phyloP scores from a whole-genome alignment of 2,329 filamentous ascomycete species.

The Clathrospora elynae region DNA sequence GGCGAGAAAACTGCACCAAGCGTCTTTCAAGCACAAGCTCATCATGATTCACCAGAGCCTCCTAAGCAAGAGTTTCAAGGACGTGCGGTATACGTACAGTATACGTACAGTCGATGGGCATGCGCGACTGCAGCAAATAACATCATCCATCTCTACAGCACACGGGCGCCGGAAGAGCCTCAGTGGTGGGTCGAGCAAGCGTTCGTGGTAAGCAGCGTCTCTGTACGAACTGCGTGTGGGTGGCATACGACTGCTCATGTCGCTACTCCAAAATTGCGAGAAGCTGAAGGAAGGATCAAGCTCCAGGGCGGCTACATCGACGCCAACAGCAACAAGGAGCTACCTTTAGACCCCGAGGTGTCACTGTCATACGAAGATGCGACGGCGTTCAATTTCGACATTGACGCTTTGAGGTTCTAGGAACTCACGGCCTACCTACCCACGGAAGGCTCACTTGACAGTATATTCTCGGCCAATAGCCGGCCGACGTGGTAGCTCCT shows the following conservation, averaged over 20 bases:
- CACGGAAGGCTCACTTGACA: conserved; percentile 28
- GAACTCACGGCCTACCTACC: conserved; percentile 35
- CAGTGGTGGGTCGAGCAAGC: conserved; percentile 51
- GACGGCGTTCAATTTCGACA: conserved; percentile 27
- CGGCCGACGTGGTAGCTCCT: conserved; percentile 1
- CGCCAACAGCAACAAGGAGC: background rate
- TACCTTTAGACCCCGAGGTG: conserved; percentile 6
- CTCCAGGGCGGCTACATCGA: conserved; percentile 5
- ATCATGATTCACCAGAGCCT: conserved; percentile 55
- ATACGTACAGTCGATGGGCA: conserved; percentile 51
- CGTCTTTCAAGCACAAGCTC: conserved; percentile 52
- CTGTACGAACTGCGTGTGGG: no score
- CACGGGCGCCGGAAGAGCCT: conserved; percentile 47
- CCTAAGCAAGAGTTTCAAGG: conserved; percentile 50
- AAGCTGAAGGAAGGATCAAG: conserved; percentile 25
- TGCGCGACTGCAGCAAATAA: conserved; percentile 50
- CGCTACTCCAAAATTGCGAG: conserved; percentile 40
- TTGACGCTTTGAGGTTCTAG: conserved; percentile 35
- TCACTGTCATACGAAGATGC: conserved; percentile 20
- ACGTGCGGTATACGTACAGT: conserved; percentile 52
- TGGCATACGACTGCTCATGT: conserved; percentile 47
- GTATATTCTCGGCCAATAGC: conserved; percentile 1
- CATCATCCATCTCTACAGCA: conserved; percentile 49
- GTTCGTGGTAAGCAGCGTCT: no score
- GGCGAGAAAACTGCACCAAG: conserved; percentile 48